Base-by-base conservation (phyloP, 306 rosid genomes). In the Vigna mungo region DNA sequence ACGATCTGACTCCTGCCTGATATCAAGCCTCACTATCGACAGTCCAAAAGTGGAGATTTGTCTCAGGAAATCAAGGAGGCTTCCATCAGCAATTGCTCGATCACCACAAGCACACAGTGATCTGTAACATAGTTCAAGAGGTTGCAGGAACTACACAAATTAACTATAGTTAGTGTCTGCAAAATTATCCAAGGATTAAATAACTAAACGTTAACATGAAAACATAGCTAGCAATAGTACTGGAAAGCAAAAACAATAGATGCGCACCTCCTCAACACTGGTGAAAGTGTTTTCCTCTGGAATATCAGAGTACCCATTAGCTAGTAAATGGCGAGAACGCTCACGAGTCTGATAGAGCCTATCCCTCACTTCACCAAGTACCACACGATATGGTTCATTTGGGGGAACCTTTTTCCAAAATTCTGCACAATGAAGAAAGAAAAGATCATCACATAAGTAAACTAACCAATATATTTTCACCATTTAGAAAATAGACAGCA, bases 11-110 rank as follows among this genome's bases (percentile, higher is more conserved):
- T 95, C 98, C 76, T 95, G 98, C 89, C 98, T 82, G 68, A 95
- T 92, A 79, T 95, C 98, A 16, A 95, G 98, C 75, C 96, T 92
- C 80, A 92, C 98, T 21, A 95, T 84, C 10, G 98, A 90, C 44
- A 95, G 87, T 62, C 98, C 98, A 68, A 95, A 95, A 75, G 97
- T 95, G n/a, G 98, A 95, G 46, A 95, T 92, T 89, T 95, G 98
- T 83, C 98, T 90, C 87, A 95, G 65, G 82, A 95, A 95, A 85
- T 95, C 98, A 79, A 95, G 97, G 75, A 92, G 98, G 81, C 90
- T 92, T 53, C 98, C 98, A 67, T 95, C 98, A 1, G 98, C 98
- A 77, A 95, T 92, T 17, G 93, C 86, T 16, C 87, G 89, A 73
- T 95, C 98, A 49, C 98, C 98, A 80, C 97, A 95, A 72, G 87